phyloP scores from a whole-genome alignment of 257 asterid genomes.

The Eustoma russellianum region DNA sequence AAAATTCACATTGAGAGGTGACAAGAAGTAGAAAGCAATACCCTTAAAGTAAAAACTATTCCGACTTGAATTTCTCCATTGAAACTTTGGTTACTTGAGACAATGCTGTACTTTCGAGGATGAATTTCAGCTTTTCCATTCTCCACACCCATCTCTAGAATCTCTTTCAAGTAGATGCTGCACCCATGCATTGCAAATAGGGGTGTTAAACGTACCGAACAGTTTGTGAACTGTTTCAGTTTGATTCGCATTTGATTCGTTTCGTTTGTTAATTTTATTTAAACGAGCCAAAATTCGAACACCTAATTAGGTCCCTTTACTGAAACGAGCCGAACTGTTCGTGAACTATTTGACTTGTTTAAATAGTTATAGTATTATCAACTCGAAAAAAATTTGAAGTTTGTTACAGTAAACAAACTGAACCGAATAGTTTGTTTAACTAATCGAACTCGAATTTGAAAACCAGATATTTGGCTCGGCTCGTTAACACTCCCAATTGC shows the following conservation, averaged over 20 bases:
- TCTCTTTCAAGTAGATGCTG: slow-evolving; percentile 58
- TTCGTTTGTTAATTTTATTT: neutral
- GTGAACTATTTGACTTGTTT: no score
- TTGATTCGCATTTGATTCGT: neutral
- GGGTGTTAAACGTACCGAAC: no score
- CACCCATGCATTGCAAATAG: slow-evolving; percentile 5
- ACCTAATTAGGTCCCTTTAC: no score
- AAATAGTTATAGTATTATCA: no score
- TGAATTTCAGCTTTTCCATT: slow-evolving; percentile 45
- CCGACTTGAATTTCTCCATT: slow-evolving; percentile 65
- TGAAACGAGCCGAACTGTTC: no score
- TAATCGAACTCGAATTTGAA: no score
- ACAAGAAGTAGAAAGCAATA: neutral
- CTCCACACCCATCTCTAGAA: slow-evolving; percentile 44
- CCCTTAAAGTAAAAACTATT: slow-evolving; percentile 40
- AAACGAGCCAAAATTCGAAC: no score
- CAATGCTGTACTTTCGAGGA: slow-evolving; percentile 47
- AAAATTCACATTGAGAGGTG: neutral
- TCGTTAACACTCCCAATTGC: no score
- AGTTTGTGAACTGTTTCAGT: neutral
- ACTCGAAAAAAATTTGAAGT: no score
- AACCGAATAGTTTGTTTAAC: no score
- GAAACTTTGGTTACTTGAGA: slow-evolving; percentile 26
- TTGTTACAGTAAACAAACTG: no score
- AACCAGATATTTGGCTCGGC: no score